phyloP scores from a whole-genome alignment of 2,329 filamentous ascomycete species.

The Incumbomyces delicatus region DNA sequence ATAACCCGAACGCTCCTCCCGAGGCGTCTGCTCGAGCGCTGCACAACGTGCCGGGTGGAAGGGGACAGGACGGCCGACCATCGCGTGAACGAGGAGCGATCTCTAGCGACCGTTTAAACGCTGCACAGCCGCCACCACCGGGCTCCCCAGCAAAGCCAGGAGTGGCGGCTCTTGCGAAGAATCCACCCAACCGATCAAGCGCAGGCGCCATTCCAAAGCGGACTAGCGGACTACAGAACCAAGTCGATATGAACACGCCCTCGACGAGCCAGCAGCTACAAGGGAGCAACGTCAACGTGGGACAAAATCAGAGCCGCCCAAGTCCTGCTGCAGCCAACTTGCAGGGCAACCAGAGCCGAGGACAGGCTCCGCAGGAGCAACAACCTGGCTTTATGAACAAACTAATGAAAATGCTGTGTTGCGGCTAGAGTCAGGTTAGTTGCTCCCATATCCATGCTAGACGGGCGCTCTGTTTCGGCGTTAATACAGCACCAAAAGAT shows the following conservation, averaged over 20 bases:
- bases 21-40: constrained; percentile 78
- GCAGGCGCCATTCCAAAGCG: constrained; percentile 40
- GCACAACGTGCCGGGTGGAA: constrained; percentile 52
- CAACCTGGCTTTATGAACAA: constrained; percentile 81
- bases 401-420: constrained; percentile 86
- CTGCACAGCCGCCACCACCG: constrained; percentile 78
- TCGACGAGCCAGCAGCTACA: constrained; percentile 91
- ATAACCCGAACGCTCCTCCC: constrained; percentile 67
- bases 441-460: neutral
- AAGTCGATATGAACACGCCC: constrained; percentile 64
- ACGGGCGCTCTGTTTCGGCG: no score
- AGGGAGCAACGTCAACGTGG: constrained; percentile 82
- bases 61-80: constrained; percentile 24
- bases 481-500: no score
- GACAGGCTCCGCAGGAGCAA: constrained; percentile 50
- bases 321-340: constrained; percentile 48
- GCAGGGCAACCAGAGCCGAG: constrained; percentile 41
- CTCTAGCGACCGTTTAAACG: constrained; percentile 84
- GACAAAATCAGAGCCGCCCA: constrained; percentile 51
- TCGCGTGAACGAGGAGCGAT: constrained; percentile 56
- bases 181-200: constrained; percentile 59
- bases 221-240: constrained; percentile 26
- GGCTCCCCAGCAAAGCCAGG: constrained; percentile 64
- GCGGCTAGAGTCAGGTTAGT: constrained; percentile 44
- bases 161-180: constrained; percentile 53